Conservation (phyloP, 306 rosid genomes). For the Begonia loranthoides region DNA sequence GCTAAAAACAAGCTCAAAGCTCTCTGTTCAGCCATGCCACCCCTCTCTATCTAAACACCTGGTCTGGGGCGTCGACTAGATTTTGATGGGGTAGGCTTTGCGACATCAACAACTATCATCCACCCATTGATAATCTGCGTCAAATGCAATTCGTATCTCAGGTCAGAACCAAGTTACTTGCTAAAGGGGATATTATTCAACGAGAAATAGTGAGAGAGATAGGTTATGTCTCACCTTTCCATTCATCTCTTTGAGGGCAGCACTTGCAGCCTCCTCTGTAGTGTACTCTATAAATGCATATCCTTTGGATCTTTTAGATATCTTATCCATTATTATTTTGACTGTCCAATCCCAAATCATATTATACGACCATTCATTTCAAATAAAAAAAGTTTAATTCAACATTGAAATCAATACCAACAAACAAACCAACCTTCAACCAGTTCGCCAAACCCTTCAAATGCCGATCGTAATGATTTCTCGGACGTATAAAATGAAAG, state of each 20-base stretch:
- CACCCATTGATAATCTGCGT: slow-evolving; percentile 85
- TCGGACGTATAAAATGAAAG: slow-evolving; percentile 51
- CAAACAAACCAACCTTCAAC: slow-evolving; percentile 70
- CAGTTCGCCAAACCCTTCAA: slow-evolving; percentile 73
- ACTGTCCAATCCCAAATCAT: slow-evolving; percentile 21
- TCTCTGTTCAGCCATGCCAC: too few relatives aligned
- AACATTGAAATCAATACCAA: too few relatives aligned
- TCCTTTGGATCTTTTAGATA: slow-evolving; percentile 90
- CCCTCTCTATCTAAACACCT: not conserved
- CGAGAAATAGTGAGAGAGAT: slow-evolving; percentile 2
- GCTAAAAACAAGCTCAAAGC: too few relatives aligned
- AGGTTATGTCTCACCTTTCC: slow-evolving; percentile 47
- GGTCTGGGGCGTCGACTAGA: slow-evolving; percentile 21
- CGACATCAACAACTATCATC: slow-evolving; percentile 93
- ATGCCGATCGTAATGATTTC: slow-evolving; percentile 75
- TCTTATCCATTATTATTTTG: slow-evolving; percentile 76
- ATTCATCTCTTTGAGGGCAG: slow-evolving; percentile 84
- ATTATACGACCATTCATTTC: not conserved
- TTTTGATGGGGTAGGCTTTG: slow-evolving; percentile 47
- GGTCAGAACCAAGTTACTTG: not conserved
- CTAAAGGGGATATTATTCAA: not conserved
- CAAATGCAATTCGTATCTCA: not conserved
- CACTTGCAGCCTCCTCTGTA: slow-evolving; percentile 73
- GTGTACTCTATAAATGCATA: slow-evolving; percentile 83
- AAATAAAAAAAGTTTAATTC: not conserved